Evolutionary conservation across 768 basidiomycete species (phyloP).

Genomic region (Lyophyllum semitale): DNA sequence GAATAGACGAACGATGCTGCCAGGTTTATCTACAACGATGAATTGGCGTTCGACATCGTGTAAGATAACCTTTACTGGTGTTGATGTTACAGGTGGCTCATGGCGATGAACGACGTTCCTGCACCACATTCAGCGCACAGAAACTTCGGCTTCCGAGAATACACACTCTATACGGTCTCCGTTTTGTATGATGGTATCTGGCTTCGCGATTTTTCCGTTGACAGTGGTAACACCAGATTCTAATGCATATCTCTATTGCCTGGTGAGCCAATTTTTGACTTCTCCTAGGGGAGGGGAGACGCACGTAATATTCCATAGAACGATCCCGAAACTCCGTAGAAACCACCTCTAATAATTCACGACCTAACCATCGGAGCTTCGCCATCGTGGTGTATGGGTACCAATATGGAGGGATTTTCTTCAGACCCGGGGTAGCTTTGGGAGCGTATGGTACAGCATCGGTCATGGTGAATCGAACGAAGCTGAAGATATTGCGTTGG

Average conservation of each 20-base stretch:
- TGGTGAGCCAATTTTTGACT: not conserved
- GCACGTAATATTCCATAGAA: conserved; percentile 93
- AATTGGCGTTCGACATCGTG: conserved; percentile 81
- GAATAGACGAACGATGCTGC: conserved; percentile 79
- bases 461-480: conserved; percentile 54
- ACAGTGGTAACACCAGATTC: conserved; percentile 94
- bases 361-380: conserved; percentile 86
- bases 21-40: conserved; percentile 95
- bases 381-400: conserved; percentile 93
- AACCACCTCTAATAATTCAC: conserved; percentile 88
- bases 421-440: conserved; percentile 49
- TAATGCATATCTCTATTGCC: conserved; percentile 55
- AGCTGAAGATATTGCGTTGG: conserved; percentile 51
- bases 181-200: conserved; percentile 77
- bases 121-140: not conserved
- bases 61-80: conserved; percentile 76
- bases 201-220: conserved; percentile 84
- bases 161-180: conserved; percentile 91
- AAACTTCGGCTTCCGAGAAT: not conserved
- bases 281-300: conserved; percentile 29
- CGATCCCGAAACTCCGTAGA: conserved; percentile 94
- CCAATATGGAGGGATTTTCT: conserved; percentile 89
- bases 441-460: conserved; percentile 32
- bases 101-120: conserved; percentile 96
- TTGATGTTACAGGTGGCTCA: conserved; percentile 91